These are phyloP conservation scores for Paecilomyces niveus DNA, from an alignment of 2,329 filamentous ascomycete species.

Conservation along the genomic window DNA sequence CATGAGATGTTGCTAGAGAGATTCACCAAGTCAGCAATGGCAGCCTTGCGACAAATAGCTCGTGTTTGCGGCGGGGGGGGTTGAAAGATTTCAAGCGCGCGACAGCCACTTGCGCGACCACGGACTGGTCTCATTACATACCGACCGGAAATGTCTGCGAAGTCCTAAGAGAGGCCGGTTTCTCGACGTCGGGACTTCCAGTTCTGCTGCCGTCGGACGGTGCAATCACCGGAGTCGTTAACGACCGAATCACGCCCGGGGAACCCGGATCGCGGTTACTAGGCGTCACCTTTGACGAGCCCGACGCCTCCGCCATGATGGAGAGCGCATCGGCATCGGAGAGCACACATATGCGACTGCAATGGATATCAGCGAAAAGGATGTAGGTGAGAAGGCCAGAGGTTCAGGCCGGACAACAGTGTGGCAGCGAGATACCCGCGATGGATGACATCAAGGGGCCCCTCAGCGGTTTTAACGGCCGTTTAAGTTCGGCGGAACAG, in stretches of 20 bases:
- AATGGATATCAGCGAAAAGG: background rate
- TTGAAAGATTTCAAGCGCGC: slow-evolving; percentile 1
- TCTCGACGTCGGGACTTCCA: slow-evolving; percentile 8
- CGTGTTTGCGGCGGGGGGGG: background rate
- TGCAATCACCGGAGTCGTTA: slow-evolving; percentile 15
- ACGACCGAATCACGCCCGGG: slow-evolving; percentile 14
- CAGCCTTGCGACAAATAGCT: background rate
- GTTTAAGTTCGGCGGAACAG: background rate
- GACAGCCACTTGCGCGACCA: background rate
- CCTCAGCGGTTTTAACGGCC: background rate
- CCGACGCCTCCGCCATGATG: slow-evolving; percentile 27
- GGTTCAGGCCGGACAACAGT: slow-evolving; percentile 11
- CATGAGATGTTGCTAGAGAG: background rate
- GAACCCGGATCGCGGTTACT: slow-evolving; percentile 7
- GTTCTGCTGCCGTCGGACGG: slow-evolving; percentile 1
- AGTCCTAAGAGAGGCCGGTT: slow-evolving; percentile 11
- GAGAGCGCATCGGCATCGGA: slow-evolving; percentile 7
- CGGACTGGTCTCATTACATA: slow-evolving; percentile 12
- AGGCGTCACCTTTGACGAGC: slow-evolving; percentile 15
- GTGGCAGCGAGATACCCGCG: background rate
- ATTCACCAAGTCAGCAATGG: background rate
- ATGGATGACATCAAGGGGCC: slow-evolving; percentile 21
- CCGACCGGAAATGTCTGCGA: slow-evolving; percentile 18
- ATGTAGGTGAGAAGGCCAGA: background rate
- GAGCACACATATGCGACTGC: slow-evolving; percentile 15